Evolutionary conservation across 257 asterid genomes (phyloP).

Genomic region (Henckelia pumila): DNA sequence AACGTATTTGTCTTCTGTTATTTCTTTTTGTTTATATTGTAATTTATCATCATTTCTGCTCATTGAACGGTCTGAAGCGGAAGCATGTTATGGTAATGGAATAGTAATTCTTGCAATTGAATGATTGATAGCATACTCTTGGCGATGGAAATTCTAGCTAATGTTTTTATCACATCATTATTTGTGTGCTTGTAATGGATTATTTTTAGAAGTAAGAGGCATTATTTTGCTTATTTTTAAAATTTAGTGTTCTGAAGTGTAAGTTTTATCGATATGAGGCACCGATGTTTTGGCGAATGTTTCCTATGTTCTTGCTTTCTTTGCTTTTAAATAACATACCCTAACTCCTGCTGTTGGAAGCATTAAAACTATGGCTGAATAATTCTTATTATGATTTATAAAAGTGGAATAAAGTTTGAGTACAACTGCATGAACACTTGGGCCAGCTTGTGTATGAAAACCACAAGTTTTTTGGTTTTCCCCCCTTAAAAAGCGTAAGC

Average conservation of each 20-base stretch:
- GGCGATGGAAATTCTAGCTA: constrained; percentile 7
- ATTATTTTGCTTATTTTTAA: neutral
- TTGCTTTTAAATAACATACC: neutral
- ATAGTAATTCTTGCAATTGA: neutral
- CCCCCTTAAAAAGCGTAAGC: neutral
- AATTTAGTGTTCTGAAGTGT: neutral
- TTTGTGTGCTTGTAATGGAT: neutral
- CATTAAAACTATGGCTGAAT: neutral
- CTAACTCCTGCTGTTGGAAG: neutral
- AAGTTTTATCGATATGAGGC: neutral
- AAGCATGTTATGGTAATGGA: neutral
- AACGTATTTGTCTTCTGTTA: neutral
- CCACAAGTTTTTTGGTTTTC: neutral
- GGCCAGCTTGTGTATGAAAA: neutral
- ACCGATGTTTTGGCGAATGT: neutral
- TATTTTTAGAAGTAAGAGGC: neutral
- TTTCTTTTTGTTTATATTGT: too few species aligned
- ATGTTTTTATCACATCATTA: neutral
- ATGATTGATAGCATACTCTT: neutral
- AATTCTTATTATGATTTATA: neutral
- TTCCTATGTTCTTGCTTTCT: neutral
- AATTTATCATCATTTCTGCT: too few species aligned
- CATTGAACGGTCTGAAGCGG: neutral
- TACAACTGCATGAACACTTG: constrained; percentile 4
- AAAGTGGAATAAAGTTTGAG: constrained; percentile 12